Evolutionary conservation across 805 yeast genomes (phyloP).

Genomic region (Blastobotrys chiropterorum): DNA sequence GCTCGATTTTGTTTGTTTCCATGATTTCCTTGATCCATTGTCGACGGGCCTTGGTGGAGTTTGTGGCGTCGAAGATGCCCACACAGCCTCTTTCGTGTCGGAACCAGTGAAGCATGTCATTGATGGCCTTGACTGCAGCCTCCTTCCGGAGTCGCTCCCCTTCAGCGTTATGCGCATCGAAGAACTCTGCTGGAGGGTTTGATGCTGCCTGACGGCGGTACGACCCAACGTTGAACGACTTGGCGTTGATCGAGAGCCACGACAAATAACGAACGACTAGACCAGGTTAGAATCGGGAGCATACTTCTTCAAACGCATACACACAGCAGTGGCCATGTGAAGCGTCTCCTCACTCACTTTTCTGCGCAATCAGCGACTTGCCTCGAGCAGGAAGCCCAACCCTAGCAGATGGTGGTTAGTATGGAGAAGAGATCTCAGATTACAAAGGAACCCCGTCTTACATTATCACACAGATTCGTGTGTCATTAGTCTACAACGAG

Average conservation of each 20-base stretch:
- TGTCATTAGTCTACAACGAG: conserved; percentile 32
- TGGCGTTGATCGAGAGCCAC: conserved; percentile 85
- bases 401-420: conserved; percentile 18
- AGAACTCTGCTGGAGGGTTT: conserved; percentile 71
- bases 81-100: conserved; percentile 74
- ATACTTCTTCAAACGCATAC: conserved; percentile 1
- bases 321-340: too few relatives aligned
- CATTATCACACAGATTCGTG: conserved; percentile 77
- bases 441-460: conserved; percentile 7
- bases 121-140: conserved; percentile 66
- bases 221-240: conserved; percentile 82
- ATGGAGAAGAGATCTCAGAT: not conserved
- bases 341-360: conserved; percentile 45
- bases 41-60: conserved; percentile 72
- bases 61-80: conserved; percentile 91
- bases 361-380: conserved; percentile 89
- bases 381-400: conserved; percentile 60
- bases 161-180: conserved; percentile 58
- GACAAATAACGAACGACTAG: conserved; percentile 75
- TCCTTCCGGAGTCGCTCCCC: conserved; percentile 58
- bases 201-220: conserved; percentile 65
- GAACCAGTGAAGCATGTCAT: conserved; percentile 85
- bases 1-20: conserved; percentile 58
- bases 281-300: not conserved
- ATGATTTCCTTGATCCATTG: conserved; percentile 44